A percentile compares a stretch with the other conserved stretches of the same genome.
Conservation (phyloP, 2,329 filamentous ascomycete genomes). For the Cytospora mali region DNA sequence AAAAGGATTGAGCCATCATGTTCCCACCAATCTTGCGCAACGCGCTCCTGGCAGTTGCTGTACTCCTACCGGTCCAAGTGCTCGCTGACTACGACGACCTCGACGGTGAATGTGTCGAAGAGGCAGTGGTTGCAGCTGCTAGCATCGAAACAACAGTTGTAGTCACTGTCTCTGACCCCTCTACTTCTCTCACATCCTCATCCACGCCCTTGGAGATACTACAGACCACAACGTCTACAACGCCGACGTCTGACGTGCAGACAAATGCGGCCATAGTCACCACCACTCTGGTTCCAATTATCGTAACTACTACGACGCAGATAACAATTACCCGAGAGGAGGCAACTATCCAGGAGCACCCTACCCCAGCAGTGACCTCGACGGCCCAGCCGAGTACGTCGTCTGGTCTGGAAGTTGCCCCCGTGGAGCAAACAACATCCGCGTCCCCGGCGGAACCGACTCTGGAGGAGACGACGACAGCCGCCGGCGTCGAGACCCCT, state of each 20-base stretch:
- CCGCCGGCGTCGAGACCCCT: background rate
- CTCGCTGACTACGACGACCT: constrained; percentile 13
- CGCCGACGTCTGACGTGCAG: background rate
- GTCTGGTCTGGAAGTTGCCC: background rate
- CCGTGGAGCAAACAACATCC: constrained; percentile 9
- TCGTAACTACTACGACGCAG: background rate
- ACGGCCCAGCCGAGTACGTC: background rate
- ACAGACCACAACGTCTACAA: background rate
- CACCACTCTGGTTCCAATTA: background rate
- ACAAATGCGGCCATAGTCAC: background rate
- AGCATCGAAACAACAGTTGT: background rate
- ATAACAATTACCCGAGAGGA: background rate
- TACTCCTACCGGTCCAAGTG: constrained; percentile 11
- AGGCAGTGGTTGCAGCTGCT: constrained; percentile 12
- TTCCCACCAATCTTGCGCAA: constrained; percentile 16
- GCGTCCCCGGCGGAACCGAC: background rate
- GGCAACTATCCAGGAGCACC: background rate
- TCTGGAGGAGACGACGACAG: constrained; percentile 1
- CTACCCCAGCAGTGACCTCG: background rate
- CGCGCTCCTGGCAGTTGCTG: constrained; percentile 13
- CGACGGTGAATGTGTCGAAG: constrained; percentile 7
- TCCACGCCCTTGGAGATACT: background rate
- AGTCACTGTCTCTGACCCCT: background rate
- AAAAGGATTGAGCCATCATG: constrained; percentile 22
- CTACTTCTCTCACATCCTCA: background rate